These are phyloP conservation scores for Fusarium vanettenii DNA, from an alignment of 2,329 filamentous ascomycete species.

Conservation along the genomic window DNA sequence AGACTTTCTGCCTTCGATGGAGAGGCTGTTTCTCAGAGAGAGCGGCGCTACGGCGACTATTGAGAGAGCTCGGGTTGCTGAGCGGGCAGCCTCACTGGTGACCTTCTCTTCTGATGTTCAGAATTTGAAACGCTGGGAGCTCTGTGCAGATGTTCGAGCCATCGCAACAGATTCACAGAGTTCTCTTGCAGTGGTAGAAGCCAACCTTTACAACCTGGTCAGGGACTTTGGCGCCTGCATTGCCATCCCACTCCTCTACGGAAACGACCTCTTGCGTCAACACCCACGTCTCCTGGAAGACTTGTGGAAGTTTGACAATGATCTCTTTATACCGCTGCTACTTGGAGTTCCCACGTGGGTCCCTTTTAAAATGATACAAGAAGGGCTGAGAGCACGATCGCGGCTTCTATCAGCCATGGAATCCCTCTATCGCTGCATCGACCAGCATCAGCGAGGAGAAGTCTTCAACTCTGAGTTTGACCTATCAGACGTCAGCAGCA, in stretches of 20 bases:
- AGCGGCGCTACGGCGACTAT: conserved; percentile 30
- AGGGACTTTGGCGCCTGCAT: conserved; percentile 41
- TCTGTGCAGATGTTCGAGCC: conserved; percentile 16
- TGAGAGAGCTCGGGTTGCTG: conserved; percentile 18
- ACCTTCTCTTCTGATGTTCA: conserved; percentile 17
- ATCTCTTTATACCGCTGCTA: conserved; percentile 33
- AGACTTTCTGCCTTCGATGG: conserved; percentile 19
- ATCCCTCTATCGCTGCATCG: conserved; percentile 9
- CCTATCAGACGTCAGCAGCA: conserved; percentile 26
- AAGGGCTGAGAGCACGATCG: conserved; percentile 29
- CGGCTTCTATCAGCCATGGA: conserved; percentile 19
- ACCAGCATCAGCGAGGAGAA: conserved; percentile 19
- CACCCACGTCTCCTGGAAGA: conserved; percentile 28
- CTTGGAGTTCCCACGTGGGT: conserved; percentile 35
- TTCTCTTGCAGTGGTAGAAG: not conserved
- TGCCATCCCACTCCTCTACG: conserved; percentile 36
- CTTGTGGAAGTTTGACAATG: conserved; percentile 40
- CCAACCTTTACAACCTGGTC: conserved; percentile 17
- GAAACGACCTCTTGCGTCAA: conserved; percentile 32
- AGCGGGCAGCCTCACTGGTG: conserved; percentile 25
- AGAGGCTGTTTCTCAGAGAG: conserved; percentile 36
- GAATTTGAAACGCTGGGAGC: conserved; percentile 32
- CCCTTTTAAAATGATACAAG: conserved; percentile 26
- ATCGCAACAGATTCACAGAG: not conserved
- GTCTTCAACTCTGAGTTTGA: conserved; percentile 22